A percentile compares a stretch with the other conserved stretches of the same genome.
These are phyloP conservation scores for Pythium monospermum DNA, from an alignment of 352 stramenopile genomes.

Conservation along the genomic window DNA sequence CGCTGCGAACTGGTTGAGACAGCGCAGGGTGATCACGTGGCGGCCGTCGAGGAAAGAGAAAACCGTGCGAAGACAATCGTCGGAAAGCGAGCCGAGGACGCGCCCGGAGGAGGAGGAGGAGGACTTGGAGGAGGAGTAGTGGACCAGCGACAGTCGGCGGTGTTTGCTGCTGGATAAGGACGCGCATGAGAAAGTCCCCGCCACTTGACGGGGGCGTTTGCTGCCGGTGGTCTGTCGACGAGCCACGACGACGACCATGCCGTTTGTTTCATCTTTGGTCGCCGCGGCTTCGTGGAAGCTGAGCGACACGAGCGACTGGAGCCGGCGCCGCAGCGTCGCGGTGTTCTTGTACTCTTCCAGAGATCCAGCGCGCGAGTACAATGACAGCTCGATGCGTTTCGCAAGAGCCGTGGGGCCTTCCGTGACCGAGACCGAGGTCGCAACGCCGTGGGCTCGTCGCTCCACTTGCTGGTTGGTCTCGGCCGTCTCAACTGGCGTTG, in stretches of 20 bases:
- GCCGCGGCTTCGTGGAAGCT: conserved; percentile 61
- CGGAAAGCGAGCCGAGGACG: conserved; percentile 16
- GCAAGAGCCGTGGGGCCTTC: conserved; percentile 34
- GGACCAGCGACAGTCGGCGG: conserved; percentile 38
- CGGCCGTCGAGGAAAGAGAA: conserved; percentile 62
- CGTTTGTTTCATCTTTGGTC: conserved; percentile 12
- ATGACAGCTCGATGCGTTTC: conserved; percentile 67
- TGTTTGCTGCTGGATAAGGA: neutral
- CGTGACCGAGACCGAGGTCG: conserved; percentile 18
- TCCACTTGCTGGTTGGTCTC: too few species aligned
- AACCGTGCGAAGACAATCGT: conserved; percentile 50
- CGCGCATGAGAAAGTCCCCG: too few species aligned
- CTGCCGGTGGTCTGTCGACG: neutral
- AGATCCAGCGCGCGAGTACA: conserved; percentile 65
- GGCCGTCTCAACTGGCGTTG: too few species aligned
- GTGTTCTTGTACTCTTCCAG: conserved; percentile 67
- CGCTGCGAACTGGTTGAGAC: conserved; percentile 46
- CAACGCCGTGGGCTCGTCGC: conserved; percentile 1
- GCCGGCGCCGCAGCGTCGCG: conserved; percentile 56
- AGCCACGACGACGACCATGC: neutral
- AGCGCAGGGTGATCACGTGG: conserved; percentile 40
- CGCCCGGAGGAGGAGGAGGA: neutral
- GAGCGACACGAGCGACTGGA: conserved; percentile 65
- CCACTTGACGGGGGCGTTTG: conserved; percentile 1
- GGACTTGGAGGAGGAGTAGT: neutral